Base-by-base conservation (phyloP, 306 rosid species). In the Sindora glabra region DNA sequence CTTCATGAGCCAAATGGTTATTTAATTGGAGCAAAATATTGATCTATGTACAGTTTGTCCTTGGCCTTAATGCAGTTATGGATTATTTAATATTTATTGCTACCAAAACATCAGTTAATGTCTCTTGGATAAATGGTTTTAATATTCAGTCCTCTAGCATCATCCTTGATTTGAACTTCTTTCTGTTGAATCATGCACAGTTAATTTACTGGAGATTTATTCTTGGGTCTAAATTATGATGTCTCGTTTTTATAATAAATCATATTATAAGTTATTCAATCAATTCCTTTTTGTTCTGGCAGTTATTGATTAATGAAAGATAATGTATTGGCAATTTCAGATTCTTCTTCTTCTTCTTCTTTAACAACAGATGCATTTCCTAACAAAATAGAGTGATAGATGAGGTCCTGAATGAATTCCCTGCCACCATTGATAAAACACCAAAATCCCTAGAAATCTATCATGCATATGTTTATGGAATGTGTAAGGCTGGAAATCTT, bases 401-500 rank as follows among this genome's bases (percentile, higher is more conserved):
- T 25, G 75, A 64, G 37, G 59, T 36, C 64, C 38, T 81, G 30
- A 74, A 71, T 56, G 79, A 76, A 74, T 64, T 81, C 60, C 69
- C 64, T 10, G 53, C 82, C 26, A 14, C 56, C 22, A 13, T 69
- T 50, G 81, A 79, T 71, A 60, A 69, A 62, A 67, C 72, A 45
- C 37, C 71, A 36, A 48, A 51, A 33, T 63, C 83, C n/a, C 36
- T 15, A 9, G 48, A 67, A 63, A 57, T 50, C 51, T 42, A 53
- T 60, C 54, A 48, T 46, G 62, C 57, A 25, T 69, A 79, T 67
- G 42, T 74, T 47, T 45, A 68, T 59, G 68, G 64, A 65, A 51
- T 79, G 41, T 81, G 83, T 74, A 45, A 63, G 51, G 36, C 40
- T 1, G 80, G 82, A 64, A 74, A 79, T 66, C 61, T 66, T 69